Percentiles rank a stretch among this genome's conserved stretches.
Conservation (phyloP, 2,329 filamentous ascomycete genomes). For the Phialophora chinensis region DNA sequence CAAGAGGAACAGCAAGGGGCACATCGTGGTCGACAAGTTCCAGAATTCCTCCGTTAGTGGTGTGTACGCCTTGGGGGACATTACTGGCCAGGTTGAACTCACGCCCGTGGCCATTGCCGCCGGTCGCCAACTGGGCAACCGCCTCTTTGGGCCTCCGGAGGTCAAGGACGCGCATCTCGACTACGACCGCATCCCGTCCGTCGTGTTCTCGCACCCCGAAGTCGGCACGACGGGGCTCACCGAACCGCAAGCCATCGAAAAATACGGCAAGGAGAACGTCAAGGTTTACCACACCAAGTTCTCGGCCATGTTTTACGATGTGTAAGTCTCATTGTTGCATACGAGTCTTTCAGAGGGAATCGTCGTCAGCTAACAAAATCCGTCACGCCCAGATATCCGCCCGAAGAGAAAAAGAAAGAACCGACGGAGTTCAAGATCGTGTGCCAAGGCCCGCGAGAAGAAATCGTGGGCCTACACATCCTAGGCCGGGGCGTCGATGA, state of each 20-base stretch:
- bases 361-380: neutral
- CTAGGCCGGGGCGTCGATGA: constrained; percentile 59
- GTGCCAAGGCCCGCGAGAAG: constrained; percentile 56
- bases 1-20: constrained; percentile 48
- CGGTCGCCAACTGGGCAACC: constrained; percentile 57
- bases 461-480: constrained; percentile 58
- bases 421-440: constrained; percentile 60
- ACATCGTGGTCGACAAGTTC: constrained; percentile 56
- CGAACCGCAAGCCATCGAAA: constrained; percentile 55
- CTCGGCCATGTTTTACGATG: constrained; percentile 56
- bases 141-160: constrained; percentile 56
- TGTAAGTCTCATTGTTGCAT: constrained; percentile 20
- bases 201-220: constrained; percentile 60
- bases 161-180: constrained; percentile 52
- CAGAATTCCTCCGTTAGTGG: constrained; percentile 57
- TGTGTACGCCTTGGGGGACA: constrained; percentile 58
- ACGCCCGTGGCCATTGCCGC: constrained; percentile 61
- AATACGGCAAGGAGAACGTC: constrained; percentile 57
- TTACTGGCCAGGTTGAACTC: constrained; percentile 57
- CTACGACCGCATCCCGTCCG: constrained; percentile 59
- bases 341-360: neutral
- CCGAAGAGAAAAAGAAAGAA: constrained; percentile 56
- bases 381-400: constrained; percentile 45
- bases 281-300: constrained; percentile 59
- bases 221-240: constrained; percentile 58